Evolutionary conservation across 2,329 filamentous ascomycete species (phyloP).

Genomic region (Dothistroma pini): DNA sequence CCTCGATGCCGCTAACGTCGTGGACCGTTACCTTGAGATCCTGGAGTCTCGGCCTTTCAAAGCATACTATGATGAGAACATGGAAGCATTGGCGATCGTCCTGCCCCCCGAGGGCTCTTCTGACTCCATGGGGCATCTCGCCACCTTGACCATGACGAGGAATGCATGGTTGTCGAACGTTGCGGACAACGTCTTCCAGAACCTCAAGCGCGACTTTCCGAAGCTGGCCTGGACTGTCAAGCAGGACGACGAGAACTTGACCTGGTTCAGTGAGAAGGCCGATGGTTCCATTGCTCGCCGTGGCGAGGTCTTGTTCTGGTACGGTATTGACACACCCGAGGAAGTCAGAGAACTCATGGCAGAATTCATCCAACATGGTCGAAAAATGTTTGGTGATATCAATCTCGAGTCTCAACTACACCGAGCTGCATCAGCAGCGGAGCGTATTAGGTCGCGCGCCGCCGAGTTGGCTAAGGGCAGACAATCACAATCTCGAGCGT

Average conservation of each 20-base stretch:
- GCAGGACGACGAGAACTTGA: conserved; percentile 91
- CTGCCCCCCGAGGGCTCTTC: conserved; percentile 65
- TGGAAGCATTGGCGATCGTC: conserved; percentile 89
- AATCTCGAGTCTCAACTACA: conserved; percentile 85
- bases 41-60: conserved; percentile 77
- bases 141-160: conserved; percentile 90
- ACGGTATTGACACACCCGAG: conserved; percentile 75
- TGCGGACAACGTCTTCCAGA: conserved; percentile 89
- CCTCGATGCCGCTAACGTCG: conserved; percentile 74
- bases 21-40: conserved; percentile 80
- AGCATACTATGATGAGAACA: conserved; percentile 89
- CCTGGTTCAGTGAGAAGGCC: conserved; percentile 97
- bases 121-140: conserved; percentile 74
- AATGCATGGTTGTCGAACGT: conserved; percentile 92
- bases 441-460: conserved; percentile 51
- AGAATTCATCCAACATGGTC: conserved; percentile 77
- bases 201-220: conserved; percentile 89
- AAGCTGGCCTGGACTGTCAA: conserved; percentile 95
- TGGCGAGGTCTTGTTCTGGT: conserved; percentile 94
- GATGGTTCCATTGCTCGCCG: conserved; percentile 78
- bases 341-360: conserved; percentile 80
- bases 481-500: conserved; percentile 61
- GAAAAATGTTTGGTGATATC: conserved; percentile 82
- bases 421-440: conserved; percentile 68
- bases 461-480: conserved; percentile 40